A percentile compares a stretch with the other conserved stretches of the same genome.
phyloP scores from a whole-genome alignment of 768 basidiomycete species.

The Gelatoporia subvermispora region DNA sequence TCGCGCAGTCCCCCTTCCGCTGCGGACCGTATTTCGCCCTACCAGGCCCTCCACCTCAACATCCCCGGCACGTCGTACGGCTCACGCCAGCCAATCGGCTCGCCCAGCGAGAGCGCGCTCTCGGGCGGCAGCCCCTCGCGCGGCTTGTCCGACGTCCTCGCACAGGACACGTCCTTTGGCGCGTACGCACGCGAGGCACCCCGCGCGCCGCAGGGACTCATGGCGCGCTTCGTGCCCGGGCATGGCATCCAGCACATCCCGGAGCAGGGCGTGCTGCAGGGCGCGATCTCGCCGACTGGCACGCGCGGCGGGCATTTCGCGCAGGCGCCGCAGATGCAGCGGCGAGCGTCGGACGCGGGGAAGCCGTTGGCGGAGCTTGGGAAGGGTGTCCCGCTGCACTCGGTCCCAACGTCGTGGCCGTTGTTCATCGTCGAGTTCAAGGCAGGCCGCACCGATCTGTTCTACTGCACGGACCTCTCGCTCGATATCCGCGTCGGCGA shows the following conservation, averaged over 20 bases:
- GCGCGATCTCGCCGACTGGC: conserved; percentile 53
- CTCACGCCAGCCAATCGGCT: conserved; percentile 48
- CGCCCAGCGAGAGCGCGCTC: conserved; percentile 59
- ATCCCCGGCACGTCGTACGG: conserved; percentile 45
- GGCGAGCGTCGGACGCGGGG: conserved; percentile 36
- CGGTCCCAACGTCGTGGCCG: conserved; percentile 81
- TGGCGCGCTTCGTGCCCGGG: conserved; percentile 59
- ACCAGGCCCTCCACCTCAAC: conserved; percentile 57
- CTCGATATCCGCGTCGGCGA: conserved; percentile 76
- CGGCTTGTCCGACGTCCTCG: conserved; percentile 42
- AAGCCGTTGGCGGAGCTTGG: conserved; percentile 58
- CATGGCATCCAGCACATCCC: conserved; percentile 60
- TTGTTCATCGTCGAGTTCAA: conserved; percentile 98
- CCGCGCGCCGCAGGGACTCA: conserved; percentile 33
- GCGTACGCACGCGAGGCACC: conserved; percentile 22
- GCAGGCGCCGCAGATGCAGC: conserved; percentile 21
- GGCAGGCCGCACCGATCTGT: conserved; percentile 91
- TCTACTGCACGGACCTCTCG: conserved; percentile 75
- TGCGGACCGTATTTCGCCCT: conserved; percentile 48
- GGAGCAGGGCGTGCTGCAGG: conserved; percentile 32
- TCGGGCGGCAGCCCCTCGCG: conserved; percentile 46
- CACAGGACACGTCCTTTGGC: conserved; percentile 26
- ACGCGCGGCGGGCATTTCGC: conserved; percentile 10
- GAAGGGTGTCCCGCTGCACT: conserved; percentile 80
- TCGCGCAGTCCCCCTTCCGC: conserved; percentile 55